phyloP scores from a whole-genome alignment of 2,329 filamentous ascomycete species.

The Coleophoma cylindrospora region DNA sequence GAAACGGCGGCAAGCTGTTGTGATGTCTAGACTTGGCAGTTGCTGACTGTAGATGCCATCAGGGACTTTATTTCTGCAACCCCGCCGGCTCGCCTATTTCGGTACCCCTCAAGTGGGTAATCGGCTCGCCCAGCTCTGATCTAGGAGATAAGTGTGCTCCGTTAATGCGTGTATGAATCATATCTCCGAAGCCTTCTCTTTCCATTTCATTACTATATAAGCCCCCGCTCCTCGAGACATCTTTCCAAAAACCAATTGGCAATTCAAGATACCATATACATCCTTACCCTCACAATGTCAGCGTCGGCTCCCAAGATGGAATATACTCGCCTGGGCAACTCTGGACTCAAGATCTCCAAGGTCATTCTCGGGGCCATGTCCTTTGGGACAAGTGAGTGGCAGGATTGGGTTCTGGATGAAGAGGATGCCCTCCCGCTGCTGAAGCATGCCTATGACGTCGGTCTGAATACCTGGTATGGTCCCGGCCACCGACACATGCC shows the following conservation, averaged over 20 bases:
- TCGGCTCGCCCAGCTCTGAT: too few species aligned
- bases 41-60: too few species aligned
- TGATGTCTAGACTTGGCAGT: too few species aligned
- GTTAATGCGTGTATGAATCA: too few species aligned
- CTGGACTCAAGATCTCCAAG: slow-evolving; percentile 46
- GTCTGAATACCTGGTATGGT: slow-evolving; percentile 43
- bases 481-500: too few species aligned
- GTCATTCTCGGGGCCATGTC: slow-evolving; percentile 47
- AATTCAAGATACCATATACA: background rate
- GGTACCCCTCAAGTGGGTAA: too few species aligned
- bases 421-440: slow-evolving; percentile 43
- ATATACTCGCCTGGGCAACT: slow-evolving; percentile 34
- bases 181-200: too few species aligned
- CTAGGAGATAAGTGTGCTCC: too few species aligned
- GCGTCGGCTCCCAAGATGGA: slow-evolving; percentile 6
- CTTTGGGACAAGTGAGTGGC: slow-evolving; percentile 39
- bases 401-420: slow-evolving; percentile 40
- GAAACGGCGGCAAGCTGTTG: too few species aligned
- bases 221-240: background rate
- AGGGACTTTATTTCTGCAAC: too few species aligned
- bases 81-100: too few species aligned
- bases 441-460: slow-evolving; percentile 42
- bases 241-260: background rate
- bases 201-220: too few species aligned
- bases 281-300: background rate